Conservation (phyloP, 225 moss, liverwort and hornwort genomes). For the Bryum argenteum region DNA sequence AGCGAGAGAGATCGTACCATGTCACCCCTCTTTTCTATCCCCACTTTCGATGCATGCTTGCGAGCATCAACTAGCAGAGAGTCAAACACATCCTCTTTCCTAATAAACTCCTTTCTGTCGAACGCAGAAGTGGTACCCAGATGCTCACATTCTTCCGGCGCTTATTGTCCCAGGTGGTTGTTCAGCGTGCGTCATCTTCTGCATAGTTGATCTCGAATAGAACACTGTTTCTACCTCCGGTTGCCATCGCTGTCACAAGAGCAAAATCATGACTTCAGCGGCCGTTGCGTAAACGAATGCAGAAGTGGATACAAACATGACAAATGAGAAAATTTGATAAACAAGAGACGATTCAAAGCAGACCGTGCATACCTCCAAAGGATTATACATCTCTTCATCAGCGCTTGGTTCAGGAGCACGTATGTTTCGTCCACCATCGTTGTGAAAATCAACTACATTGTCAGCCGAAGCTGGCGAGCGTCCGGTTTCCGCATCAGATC, state of each 20-base stretch:
- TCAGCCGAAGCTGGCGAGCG: conserved; percentile 18
- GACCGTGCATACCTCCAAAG: conserved; percentile 45
- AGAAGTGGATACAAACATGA: conserved; percentile 8
- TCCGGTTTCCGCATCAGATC: conserved; percentile 36
- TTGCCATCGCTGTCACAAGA: conserved; percentile 58
- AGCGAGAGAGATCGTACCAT: not conserved
- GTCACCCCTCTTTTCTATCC: not conserved
- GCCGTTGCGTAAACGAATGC: not conserved
- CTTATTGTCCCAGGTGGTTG: conserved; percentile 17
- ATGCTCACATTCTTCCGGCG: conserved; percentile 42
- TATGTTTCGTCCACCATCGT: conserved; percentile 25
- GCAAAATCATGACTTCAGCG: conserved; percentile 18
- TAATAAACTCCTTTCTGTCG: not conserved
- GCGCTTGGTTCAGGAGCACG: conserved; percentile 27
- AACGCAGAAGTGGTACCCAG: conserved; percentile 11
- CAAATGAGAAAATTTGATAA: conserved; percentile 7
- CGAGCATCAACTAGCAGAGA: conserved; percentile 14
- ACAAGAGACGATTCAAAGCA: not conserved
- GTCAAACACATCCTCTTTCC: not conserved
- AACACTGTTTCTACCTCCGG: conserved; percentile 44
- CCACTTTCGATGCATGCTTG: not conserved
- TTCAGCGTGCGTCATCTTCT: conserved; percentile 23
- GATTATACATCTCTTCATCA: conserved; percentile 44
- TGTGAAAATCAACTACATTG: conserved; percentile 2
- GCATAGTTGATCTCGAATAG: conserved; percentile 29